Evolutionary conservation across 306 rosid species (phyloP), one percentile per base, ranked within the genome.

Genomic region (Prunus padus): DNA sequence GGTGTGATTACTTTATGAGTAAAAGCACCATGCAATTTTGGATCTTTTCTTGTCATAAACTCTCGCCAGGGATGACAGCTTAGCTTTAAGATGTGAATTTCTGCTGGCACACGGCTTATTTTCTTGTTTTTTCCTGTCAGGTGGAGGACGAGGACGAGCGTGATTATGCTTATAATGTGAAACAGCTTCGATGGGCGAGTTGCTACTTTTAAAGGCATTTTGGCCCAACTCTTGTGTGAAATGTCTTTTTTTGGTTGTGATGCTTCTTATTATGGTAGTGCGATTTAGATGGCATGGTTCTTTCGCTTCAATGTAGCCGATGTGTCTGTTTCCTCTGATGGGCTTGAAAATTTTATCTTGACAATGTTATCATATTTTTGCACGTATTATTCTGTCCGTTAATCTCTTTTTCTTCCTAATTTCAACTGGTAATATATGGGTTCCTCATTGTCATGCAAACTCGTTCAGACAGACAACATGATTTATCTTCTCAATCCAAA

Each of bases 131-230:
- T 19, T 5, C n/a, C 44, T 59, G 65, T 73, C 79, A 86, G 87
- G 88, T 81, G 84, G 82, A 77, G 95, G 95, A 20, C 82, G 95
- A 61, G 92, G 95, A 49, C 88, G 91, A 65, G 93, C 87, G 47
- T 87, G 82, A 83, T 83, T 79, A 56, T 31, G 55, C 72, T 79
- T 25, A 18, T 6, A 18, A 6, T 16, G 77, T 11, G 44, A 63
- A 42, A 72, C 59, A 44, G 19, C 30, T 13, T 42, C 28, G 46
- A 73, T 46, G 69, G 69, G 69, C 77, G 28, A 73, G 57, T 45
- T 73, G 59, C 90, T 74, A 75, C 73, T 78, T 84, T 80, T 87
- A 59, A 73, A 78, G 84, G 89, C 94, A 76, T 80, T 62, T 71
- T 77, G 77, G 84, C 84, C 68, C 7, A 60, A 44, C 75, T 23